Evolutionary conservation across 2,329 filamentous ascomycete species (phyloP).

Genomic region (Monilinia laxa): DNA sequence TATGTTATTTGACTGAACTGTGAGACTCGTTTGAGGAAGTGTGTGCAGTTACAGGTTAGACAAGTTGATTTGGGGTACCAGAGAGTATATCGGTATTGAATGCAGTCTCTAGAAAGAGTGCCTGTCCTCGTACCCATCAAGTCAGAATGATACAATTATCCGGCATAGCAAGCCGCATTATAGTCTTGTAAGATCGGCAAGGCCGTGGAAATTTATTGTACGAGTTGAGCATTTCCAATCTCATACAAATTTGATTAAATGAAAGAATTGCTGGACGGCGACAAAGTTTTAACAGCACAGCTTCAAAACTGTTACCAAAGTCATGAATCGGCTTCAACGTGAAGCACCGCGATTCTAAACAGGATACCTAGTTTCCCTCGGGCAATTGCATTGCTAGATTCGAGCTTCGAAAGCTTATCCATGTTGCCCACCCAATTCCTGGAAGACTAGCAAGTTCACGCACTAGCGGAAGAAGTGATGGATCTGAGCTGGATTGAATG

Average conservation of each 20-base stretch:
- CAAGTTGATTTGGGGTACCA: not conserved
- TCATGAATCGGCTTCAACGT: not conserved
- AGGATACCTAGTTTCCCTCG: not conserved
- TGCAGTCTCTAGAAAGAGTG: not conserved
- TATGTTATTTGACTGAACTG: not conserved
- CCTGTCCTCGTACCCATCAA: not conserved
- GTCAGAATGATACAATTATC: not conserved
- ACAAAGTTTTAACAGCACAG: not conserved
- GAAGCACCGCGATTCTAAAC: not conserved
- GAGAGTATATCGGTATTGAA: not conserved
- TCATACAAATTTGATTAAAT: not conserved
- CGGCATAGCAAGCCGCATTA: not conserved
- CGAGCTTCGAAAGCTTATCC: not conserved
- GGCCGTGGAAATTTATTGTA: not conserved
- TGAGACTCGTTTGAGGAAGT: not conserved
- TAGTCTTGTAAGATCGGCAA: not conserved
- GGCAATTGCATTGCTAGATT: not conserved
- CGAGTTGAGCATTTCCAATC: too few species aligned
- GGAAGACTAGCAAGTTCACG: not conserved
- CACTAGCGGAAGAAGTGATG: not conserved
- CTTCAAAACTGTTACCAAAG: not conserved
- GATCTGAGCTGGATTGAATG: not conserved
- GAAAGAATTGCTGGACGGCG: not conserved
- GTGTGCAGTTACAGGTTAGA: not conserved
- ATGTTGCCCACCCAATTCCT: not conserved